Evolutionary conservation across 1,284 basidiomycete genomes (phyloP).

Genomic region (Sanghuangporus weigelae): DNA sequence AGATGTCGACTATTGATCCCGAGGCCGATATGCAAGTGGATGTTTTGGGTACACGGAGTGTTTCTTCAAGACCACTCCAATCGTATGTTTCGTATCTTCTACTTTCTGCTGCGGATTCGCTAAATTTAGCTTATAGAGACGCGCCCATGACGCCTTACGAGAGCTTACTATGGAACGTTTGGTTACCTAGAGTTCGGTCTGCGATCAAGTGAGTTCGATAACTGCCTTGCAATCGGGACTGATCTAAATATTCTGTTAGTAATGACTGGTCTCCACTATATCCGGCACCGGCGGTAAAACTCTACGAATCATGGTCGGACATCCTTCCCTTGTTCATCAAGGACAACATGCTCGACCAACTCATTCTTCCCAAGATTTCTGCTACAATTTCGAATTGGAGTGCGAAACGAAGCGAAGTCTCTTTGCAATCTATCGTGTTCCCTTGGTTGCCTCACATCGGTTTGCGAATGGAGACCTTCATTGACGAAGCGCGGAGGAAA

Average conservation of each 20-base stretch:
- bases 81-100: constrained; percentile 32
- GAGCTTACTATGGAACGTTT: constrained; percentile 88
- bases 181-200: constrained; percentile 92
- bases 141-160: constrained; percentile 92
- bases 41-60: constrained; percentile 46
- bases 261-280: constrained; percentile 85
- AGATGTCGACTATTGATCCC: constrained; percentile 43
- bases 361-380: constrained; percentile 88
- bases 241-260: constrained; percentile 27
- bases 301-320: constrained; percentile 86
- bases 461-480: constrained; percentile 68
- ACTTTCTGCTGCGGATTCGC: background rate
- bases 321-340: constrained; percentile 87
- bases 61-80: constrained; percentile 27
- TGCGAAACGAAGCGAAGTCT: constrained; percentile 47
- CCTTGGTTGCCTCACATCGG: constrained; percentile 94
- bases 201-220: constrained; percentile 61
- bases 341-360: constrained; percentile 94
- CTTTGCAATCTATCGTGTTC: constrained; percentile 83
- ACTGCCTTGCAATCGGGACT: background rate
- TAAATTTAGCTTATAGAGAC: constrained; percentile 33
- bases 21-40: constrained; percentile 44
- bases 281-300: constrained; percentile 69
- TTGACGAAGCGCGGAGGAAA: constrained; percentile 84
- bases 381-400: constrained; percentile 85